These are phyloP conservation scores for Sedum album DNA, from an alignment of 164 flowering plant genomes.

Conservation along the genomic window DNA sequence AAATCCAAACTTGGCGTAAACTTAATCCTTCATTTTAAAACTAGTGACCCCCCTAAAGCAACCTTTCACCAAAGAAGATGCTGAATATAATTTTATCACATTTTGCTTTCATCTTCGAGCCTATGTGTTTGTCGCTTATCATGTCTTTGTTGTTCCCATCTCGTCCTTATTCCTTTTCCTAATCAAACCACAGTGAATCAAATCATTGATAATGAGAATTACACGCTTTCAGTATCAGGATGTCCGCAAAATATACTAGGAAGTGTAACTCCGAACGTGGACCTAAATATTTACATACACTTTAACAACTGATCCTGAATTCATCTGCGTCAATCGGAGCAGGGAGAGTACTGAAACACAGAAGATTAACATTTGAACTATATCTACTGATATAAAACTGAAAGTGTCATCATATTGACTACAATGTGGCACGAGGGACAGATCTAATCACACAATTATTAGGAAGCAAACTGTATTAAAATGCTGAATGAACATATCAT, in stretches of 20 bases:
- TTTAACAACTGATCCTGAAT: not conserved
- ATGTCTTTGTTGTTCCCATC: not conserved
- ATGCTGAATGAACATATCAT: not conserved
- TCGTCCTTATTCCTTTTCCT: not conserved
- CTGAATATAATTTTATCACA: not conserved
- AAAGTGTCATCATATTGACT: not conserved
- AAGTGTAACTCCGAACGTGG: not conserved
- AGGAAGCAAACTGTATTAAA: not conserved
- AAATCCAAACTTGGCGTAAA: not conserved
- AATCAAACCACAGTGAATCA: not conserved
- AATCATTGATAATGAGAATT: not conserved
- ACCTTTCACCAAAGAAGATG: not conserved
- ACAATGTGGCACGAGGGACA: constrained; percentile 1
- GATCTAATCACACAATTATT: constrained; percentile 8
- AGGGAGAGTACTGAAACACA: not conserved
- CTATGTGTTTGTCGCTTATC: not conserved
- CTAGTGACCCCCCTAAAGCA: not conserved
- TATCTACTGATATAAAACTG: not conserved
- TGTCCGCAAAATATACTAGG: not conserved
- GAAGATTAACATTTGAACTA: not conserved
- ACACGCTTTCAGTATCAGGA: not conserved
- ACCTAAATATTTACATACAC: not conserved
- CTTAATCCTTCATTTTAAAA: not conserved
- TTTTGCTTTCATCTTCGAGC: not conserved
- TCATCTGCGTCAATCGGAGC: not conserved